phyloP scores from a whole-genome alignment of 345 rosid genomes.

The Eucalyptus fibrosa region DNA sequence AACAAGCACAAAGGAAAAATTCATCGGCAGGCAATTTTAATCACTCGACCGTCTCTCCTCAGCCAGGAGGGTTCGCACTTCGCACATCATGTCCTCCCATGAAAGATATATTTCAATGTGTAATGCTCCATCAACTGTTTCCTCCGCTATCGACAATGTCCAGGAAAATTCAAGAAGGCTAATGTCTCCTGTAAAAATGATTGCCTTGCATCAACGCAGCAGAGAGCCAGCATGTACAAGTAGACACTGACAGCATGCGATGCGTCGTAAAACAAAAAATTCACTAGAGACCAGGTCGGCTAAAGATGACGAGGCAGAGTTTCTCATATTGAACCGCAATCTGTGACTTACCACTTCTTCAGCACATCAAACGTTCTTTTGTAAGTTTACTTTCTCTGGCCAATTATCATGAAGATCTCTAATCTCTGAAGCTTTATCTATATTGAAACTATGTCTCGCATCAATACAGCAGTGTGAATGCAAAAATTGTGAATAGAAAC shows the following conservation, averaged over 20 bases:
- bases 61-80: not conserved
- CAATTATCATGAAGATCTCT: not conserved
- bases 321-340: not conserved
- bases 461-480: not conserved
- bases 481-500: not conserved
- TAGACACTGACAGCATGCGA: not conserved
- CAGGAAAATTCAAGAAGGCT: not conserved
- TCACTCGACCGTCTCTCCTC: not conserved
- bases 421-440: not conserved
- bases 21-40: not conserved
- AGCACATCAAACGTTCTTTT: not conserved
- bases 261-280: not conserved
- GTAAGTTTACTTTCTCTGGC: not conserved
- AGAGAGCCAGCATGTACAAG: not conserved
- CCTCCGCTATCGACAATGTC: not conserved
- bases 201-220: not conserved
- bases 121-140: not conserved
- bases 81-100: not conserved
- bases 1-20: not conserved
- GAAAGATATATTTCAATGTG: not conserved
- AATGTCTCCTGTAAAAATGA: not conserved
- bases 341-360: not conserved
- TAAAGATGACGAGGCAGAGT: not conserved
- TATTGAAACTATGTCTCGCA: not conserved
- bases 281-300: not conserved